These are phyloP conservation scores for Aspergillus fumigatus DNA, from an alignment of 2,329 filamentous ascomycete species.

Conservation along the genomic window DNA sequence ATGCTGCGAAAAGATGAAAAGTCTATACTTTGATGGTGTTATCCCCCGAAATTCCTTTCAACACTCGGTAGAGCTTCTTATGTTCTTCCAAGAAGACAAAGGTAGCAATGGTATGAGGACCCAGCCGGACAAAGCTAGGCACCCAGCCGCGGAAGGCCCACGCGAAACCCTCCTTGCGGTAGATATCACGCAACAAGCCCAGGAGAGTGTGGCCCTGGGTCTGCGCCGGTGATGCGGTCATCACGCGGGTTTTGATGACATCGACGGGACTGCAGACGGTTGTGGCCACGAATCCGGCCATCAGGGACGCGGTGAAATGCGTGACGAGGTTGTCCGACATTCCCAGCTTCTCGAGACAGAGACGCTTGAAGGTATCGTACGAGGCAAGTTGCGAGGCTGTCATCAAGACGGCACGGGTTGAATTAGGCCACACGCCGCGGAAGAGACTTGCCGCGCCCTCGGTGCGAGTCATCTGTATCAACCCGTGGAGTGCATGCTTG, in stretches of 20 bases:
- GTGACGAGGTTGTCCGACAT: constrained; percentile 55
- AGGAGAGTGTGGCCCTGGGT: constrained; percentile 43
- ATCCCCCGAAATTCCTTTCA: constrained; percentile 38
- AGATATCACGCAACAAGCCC: constrained; percentile 50
- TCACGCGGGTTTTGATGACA: constrained; percentile 63
- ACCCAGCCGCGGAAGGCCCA: constrained; percentile 67
- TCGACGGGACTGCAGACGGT: constrained; percentile 65
- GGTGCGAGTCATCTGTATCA: constrained; percentile 78
- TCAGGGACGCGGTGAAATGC: constrained; percentile 59
- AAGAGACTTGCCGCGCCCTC: constrained; percentile 76
- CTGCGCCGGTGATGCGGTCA: constrained; percentile 49
- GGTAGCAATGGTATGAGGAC: constrained; percentile 62
- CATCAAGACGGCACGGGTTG: constrained; percentile 60
- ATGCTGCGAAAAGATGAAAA: constrained; percentile 3
- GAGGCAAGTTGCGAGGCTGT: constrained; percentile 60
- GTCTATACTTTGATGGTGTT: constrained; percentile 47
- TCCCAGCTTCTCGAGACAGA: constrained; percentile 48
- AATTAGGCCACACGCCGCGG: constrained; percentile 66
- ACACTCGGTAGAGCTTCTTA: constrained; percentile 56
- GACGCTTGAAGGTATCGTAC: constrained; percentile 60
- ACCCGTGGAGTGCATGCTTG: constrained; percentile 78
- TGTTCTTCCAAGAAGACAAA: constrained; percentile 65
- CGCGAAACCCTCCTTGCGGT: constrained; percentile 52
- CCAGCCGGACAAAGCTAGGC: constrained; percentile 61
- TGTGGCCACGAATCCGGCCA: constrained; percentile 63